Conservation (phyloP, 495 filamentous ascomycete genomes). For the Lophiostoma macrostomum region DNA sequence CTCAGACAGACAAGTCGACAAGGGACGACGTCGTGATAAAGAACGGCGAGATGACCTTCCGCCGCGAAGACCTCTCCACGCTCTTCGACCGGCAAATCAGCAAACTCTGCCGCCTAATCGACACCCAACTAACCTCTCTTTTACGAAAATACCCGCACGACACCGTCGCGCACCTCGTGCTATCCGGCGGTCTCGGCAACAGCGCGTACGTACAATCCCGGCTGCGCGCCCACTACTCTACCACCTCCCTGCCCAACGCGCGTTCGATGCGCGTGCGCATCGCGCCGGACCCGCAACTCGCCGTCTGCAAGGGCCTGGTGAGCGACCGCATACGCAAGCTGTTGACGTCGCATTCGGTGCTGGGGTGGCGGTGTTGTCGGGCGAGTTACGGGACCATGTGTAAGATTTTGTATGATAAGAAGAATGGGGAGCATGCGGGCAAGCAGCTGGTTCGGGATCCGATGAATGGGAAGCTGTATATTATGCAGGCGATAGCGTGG, state of each 20-base stretch:
- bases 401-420: slow-evolving; percentile 37
- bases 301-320: slow-evolving; percentile 44
- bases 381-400: slow-evolving; percentile 37
- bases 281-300: slow-evolving; percentile 44
- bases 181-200: slow-evolving; percentile 65
- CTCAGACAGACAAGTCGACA: slow-evolving; percentile 13
- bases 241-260: slow-evolving; percentile 24
- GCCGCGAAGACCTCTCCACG: slow-evolving; percentile 46
- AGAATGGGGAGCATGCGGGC: slow-evolving; percentile 31
- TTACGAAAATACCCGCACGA: slow-evolving; percentile 45
- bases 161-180: slow-evolving; percentile 54
- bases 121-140: slow-evolving; percentile 54
- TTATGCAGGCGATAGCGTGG: slow-evolving; percentile 37
- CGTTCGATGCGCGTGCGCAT: slow-evolving; percentile 35
- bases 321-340: slow-evolving; percentile 37
- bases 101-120: slow-evolving; percentile 51
- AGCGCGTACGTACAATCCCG: slow-evolving; percentile 55
- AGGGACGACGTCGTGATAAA: slow-evolving; percentile 43
- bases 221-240: slow-evolving; percentile 31
- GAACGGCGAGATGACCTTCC: slow-evolving; percentile 43
- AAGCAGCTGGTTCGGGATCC: slow-evolving; percentile 31
- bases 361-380: slow-evolving; percentile 40
- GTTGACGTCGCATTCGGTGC: slow-evolving; percentile 30
- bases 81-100: slow-evolving; percentile 58
- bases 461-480: slow-evolving; percentile 35